Conservation (phyloP, 495 filamentous ascomycete genomes). For the Aspergillus taichungensis region DNA sequence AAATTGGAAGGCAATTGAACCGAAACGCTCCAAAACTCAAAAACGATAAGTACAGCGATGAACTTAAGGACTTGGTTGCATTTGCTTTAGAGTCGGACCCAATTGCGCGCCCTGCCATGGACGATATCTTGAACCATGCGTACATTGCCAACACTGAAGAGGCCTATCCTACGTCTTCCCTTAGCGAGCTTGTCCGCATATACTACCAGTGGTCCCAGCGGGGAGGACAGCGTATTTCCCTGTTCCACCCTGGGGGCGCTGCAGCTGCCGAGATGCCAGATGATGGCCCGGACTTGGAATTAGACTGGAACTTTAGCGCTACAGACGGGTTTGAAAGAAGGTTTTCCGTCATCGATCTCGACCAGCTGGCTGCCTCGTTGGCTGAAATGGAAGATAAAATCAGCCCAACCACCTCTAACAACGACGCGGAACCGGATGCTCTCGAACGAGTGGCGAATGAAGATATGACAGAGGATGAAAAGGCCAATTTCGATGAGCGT, state of each 20-base stretch:
- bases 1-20: constrained; percentile 56
- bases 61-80: constrained; percentile 66
- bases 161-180: constrained; percentile 57
- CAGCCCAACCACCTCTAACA: constrained; percentile 13
- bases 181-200: constrained; percentile 64
- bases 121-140: constrained; percentile 36
- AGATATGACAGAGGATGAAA: constrained; percentile 30
- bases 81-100: constrained; percentile 74
- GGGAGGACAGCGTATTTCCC: constrained; percentile 74
- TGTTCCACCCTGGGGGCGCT: constrained; percentile 71
- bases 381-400: constrained; percentile 30
- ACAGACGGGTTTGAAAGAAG: constrained; percentile 72
- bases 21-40: constrained; percentile 58
- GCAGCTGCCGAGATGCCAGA: constrained; percentile 47
- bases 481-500: constrained; percentile 39
- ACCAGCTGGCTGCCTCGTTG: constrained; percentile 35
- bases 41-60: constrained; percentile 62
- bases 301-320: constrained; percentile 91
- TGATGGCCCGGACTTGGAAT: constrained; percentile 36
- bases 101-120: constrained; percentile 58
- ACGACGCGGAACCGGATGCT: constrained; percentile 14
- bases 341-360: constrained; percentile 39
- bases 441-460: constrained; percentile 16
- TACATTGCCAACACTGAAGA: constrained; percentile 50
- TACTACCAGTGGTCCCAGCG: constrained; percentile 81